Evolutionary conservation across 139 green algal species (phyloP).

Genomic region (Tetradesmus obliquus): DNA sequence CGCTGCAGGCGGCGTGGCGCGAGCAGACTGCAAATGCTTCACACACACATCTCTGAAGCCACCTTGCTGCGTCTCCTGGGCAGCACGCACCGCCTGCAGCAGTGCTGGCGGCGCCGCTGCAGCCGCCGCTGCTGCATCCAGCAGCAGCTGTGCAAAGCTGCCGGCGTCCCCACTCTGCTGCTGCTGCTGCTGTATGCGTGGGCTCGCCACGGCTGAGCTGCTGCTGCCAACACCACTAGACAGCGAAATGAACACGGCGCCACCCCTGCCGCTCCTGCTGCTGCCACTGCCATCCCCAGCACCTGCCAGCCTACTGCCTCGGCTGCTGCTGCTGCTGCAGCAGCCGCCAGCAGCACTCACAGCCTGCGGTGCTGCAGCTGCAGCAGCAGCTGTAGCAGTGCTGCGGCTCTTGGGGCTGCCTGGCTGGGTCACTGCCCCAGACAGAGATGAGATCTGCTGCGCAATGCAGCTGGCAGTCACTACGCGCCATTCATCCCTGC

Average conservation of each 20-base stretch:
- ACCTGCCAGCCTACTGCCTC: background rate
- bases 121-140: background rate
- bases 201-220: background rate
- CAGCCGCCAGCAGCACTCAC: background rate
- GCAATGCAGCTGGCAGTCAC: slow-evolving; percentile 20
- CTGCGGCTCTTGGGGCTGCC: background rate
- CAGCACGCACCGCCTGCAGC: background rate
- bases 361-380: background rate
- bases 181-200: background rate
- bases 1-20: background rate
- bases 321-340: background rate
- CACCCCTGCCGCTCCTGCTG: background rate
- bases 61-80: background rate
- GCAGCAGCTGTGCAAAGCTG: background rate
- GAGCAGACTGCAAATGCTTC: slow-evolving; percentile 7
- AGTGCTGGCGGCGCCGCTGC: slow-evolving; percentile 1
- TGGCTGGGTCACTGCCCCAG: background rate
- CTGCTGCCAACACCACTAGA: background rate
- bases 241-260: background rate
- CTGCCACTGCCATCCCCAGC: background rate
- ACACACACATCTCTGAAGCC: background rate
- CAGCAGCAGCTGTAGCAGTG: background rate
- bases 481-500: background rate
- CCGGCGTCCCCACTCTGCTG: background rate
- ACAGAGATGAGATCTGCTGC: background rate